Evolutionary conservation across 371 early-diverging fungal species (phyloP).

Genomic region (Mucor mucedo): DNA sequence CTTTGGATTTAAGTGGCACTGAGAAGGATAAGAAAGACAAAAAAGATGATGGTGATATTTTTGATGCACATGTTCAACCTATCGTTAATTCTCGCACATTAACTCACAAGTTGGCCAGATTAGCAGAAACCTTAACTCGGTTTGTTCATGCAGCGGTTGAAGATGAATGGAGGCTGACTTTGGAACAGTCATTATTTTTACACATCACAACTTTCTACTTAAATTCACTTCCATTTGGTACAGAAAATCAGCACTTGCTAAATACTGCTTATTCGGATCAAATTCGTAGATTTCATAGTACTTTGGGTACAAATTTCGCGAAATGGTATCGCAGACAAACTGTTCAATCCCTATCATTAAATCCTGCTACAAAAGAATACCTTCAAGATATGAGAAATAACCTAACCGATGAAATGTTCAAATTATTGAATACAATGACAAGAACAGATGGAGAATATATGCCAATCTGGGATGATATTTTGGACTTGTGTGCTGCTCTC

Average conservation of each 20-base stretch:
- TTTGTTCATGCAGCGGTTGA: conserved; percentile 32
- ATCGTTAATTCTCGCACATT: conserved; percentile 44
- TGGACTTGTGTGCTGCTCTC: conserved; percentile 41
- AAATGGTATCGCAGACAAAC: conserved; percentile 59
- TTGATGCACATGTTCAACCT: conserved; percentile 6
- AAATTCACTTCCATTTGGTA: conserved; percentile 53
- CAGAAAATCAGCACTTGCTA: conserved; percentile 49
- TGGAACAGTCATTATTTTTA: conserved; percentile 44
- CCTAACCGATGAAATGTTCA: conserved; percentile 33
- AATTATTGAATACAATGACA: conserved; percentile 23
- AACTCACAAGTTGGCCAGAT: conserved; percentile 41
- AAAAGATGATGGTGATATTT: background rate
- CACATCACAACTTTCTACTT: conserved; percentile 42
- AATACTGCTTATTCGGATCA: conserved; percentile 56
- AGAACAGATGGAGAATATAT: conserved; percentile 26
- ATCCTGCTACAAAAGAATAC: conserved; percentile 54
- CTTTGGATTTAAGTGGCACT: conserved; percentile 33
- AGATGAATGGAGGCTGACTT: conserved; percentile 18
- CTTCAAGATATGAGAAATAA: conserved; percentile 38
- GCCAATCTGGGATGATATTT: conserved; percentile 40
- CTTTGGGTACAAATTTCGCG: conserved; percentile 52
- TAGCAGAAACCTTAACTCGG: conserved; percentile 42
- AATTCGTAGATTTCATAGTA: conserved; percentile 51
- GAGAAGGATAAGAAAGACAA: background rate
- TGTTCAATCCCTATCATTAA: conserved; percentile 51